Evolutionary conservation across 306 rosid species (phyloP).

Genomic region (Sesbania bispinosa): DNA sequence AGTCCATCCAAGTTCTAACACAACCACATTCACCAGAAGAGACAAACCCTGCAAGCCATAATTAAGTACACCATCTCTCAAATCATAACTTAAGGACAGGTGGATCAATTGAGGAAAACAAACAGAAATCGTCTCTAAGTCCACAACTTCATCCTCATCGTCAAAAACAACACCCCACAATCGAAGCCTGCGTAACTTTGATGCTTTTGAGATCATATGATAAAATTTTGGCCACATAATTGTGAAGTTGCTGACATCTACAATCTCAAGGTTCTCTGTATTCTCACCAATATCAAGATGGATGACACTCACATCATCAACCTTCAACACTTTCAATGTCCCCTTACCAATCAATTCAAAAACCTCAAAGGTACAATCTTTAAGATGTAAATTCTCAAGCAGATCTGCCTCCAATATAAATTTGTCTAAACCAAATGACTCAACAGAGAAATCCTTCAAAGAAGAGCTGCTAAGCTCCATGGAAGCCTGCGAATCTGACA

Average conservation of each 20-base stretch:
- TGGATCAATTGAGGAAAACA: conserved; percentile 61
- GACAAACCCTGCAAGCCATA: conserved; percentile 69
- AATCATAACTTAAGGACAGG: conserved; percentile 57
- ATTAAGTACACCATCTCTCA: conserved; percentile 52
- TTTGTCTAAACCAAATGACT: conserved; percentile 53
- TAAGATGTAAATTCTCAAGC: conserved; percentile 55
- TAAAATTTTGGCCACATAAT: conserved; percentile 74
- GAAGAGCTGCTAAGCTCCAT: conserved; percentile 55
- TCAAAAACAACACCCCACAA: conserved; percentile 70
- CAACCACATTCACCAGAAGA: conserved; percentile 53
- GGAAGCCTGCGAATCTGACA: conserved; percentile 53
- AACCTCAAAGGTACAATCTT: conserved; percentile 54
- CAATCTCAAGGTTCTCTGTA: conserved; percentile 69
- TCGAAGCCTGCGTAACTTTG: conserved; percentile 52
- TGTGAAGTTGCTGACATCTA: conserved; percentile 70
- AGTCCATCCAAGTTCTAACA: conserved; percentile 87
- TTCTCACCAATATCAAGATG: conserved; percentile 70
- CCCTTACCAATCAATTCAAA: conserved; percentile 66
- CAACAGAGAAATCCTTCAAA: conserved; percentile 56
- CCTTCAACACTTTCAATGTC: conserved; percentile 47
- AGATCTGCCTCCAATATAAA: conserved; percentile 47
- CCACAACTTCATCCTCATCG: conserved; percentile 67
- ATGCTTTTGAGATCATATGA: conserved; percentile 68
- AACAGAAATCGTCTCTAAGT: conserved; percentile 56
- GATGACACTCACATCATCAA: conserved; percentile 67